Evolutionary conservation across 176 grass and related monocot genomes (phyloP), one percentile per base, ranked within the genome.

Genomic region (Thalia dealbata): DNA sequence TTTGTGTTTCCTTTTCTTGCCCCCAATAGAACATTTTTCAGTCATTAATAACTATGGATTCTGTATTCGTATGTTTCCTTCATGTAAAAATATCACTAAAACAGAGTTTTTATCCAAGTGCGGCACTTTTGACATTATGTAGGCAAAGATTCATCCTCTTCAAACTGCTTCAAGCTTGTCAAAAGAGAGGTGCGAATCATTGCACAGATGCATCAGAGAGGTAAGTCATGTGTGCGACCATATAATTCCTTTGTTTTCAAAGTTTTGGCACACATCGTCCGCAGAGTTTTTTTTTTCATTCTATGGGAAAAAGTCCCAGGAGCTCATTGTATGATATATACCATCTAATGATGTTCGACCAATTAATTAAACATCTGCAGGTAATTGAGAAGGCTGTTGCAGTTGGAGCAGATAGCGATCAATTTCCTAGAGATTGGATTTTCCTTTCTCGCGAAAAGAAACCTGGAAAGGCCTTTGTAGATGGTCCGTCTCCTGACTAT

Each of bases 131-230:
- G 19, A 30, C 42, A 76, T 26, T 73, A 50, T 83, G 72, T 73
- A 92, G 95, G 84, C 95, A 13, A 92, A 72, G 73, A 85, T 71
- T 79, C 95, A 97, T 83, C 95, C 90, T 27, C 81, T 91, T 58
- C 87, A 97, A 79, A 69, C 81, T 72, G 90, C 81, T 69, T 83
- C 90, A 73, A 97, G 77, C 67, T 30, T 97, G 55, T 86, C 87
- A 79, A 91, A 79, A 24, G 87, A 91, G 78, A 86, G 70, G 63
- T 84, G 85, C 80, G 71, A 91, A 78, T 81, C 83, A 69, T 81
- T 97, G 69, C 79, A 92, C 52, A 67, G 7, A 80, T 91, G 87
- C 74, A 92, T 97, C 30, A 76, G 88, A 52, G 89, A 91, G 85
- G 89, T 92, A 27, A 23, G 26, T 81, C 32, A 76, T 46, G 52